These are phyloP conservation scores for Mucor indicus DNA, from an alignment of 371 early-diverging fungal genomes.

Conservation along the genomic window DNA sequence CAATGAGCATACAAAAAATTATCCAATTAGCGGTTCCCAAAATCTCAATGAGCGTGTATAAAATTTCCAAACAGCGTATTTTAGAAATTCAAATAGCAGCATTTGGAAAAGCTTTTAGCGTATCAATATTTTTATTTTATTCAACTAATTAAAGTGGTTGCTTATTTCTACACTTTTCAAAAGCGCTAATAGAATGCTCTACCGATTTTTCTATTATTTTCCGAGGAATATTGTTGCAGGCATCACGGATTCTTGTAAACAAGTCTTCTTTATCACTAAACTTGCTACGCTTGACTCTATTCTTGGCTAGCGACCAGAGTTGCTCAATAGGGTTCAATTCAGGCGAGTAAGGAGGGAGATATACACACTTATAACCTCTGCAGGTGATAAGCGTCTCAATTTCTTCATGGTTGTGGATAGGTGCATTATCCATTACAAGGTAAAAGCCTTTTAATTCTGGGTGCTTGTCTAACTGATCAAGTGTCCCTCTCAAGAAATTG, in stretches of 20 bases:
- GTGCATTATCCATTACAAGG: not conserved
- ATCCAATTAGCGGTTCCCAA: no score
- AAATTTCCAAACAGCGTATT: not conserved
- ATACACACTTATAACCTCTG: conserved; percentile 3
- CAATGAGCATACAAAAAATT: no score
- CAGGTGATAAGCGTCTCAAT: not conserved
- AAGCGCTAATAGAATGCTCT: not conserved
- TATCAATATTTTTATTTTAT: not conserved
- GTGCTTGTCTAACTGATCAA: conserved; percentile 4
- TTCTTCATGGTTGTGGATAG: not conserved
- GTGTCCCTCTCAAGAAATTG: not conserved
- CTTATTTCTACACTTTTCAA: conserved; percentile 2
- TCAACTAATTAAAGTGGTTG: not conserved
- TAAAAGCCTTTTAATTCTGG: conserved; percentile 2
- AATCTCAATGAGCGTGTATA: no score
- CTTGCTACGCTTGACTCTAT: conserved; percentile 2
- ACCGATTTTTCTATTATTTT: not conserved
- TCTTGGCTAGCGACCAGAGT: conserved; percentile 10
- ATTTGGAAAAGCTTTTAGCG: not conserved
- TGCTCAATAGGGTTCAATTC: conserved; percentile 16
- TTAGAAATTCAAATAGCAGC: not conserved
- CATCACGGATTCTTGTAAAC: not conserved
- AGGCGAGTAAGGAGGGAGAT: conserved; percentile 10
- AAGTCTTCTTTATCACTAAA: not conserved
- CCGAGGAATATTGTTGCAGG: not conserved